Base-by-base conservation (phyloP, 495 filamentous ascomycete genomes). In the Penicillium ucsense region DNA sequence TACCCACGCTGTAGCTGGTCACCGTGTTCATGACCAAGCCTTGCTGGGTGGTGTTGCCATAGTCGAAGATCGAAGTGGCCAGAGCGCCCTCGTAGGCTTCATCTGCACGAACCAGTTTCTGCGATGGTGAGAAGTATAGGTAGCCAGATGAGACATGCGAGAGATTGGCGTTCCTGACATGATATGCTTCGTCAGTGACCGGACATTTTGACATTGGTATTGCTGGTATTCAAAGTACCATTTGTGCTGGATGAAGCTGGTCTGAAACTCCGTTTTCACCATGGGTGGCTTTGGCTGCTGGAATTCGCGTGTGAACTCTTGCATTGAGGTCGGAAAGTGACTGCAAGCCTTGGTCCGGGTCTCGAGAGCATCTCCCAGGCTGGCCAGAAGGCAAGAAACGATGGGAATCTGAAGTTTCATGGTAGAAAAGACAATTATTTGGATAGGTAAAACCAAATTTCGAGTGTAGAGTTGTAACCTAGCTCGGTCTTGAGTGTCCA, bases 241-340 rank as follows among this genome's bases (percentile, higher is more conserved):
- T 37, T 64, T 62, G 35, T 62, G 61, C 36, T 64, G 61, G 6
- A 62, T 46, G 30, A 62, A 64, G 41, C 46, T 62, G 30, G 61
- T 53, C 28, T 52, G 45, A 38, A 49, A 62, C 31, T 55, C 56
- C 9, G 56, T 31, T 43, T 62, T 53, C 5, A 64, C 43, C 31
- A 56, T 7, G n/a, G 61, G 61, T 28, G 61, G 61, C 39, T 41
- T 31, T 27, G 61, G 61, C 45, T 62, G 53, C 45, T 60, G 35
- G 41, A 64, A 62, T 8, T 32, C 36, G 9, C 46, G 50, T 8
- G 56, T 54, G 49, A 55, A 64, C 41, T 50, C 54, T 7, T 46
- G 41, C 43, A 55, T 49, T 4, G 57, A 53, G 8, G 46, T 34
- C 27, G 57, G 51, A 12, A 60, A 60, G 39, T 31, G 28, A 41